A percentile compares a stretch with the other conserved stretches of the same genome.
phyloP scores from a whole-genome alignment of 2,329 filamentous ascomycete species.

The Sporothrix inflata region DNA sequence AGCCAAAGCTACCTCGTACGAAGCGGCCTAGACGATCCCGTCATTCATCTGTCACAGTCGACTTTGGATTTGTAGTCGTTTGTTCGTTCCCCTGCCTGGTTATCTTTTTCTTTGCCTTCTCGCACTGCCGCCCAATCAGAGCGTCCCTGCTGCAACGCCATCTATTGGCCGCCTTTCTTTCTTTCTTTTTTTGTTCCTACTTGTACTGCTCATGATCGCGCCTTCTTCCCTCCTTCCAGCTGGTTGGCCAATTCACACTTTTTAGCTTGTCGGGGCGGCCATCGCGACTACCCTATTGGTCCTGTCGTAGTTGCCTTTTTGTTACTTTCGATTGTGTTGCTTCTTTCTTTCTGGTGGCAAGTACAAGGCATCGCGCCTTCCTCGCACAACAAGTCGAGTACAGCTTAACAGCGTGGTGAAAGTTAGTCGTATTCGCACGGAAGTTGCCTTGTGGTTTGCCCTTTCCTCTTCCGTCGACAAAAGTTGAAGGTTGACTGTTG shows the following conservation, averaged over 20 bases:
- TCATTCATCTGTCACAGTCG: conserved; percentile 14
- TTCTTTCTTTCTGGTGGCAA: no score
- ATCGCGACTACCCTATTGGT: no score
- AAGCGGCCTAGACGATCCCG: background rate
- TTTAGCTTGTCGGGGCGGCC: background rate
- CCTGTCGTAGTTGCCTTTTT: no score
- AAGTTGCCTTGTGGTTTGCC: background rate
- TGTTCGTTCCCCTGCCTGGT: background rate
- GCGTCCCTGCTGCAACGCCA: background rate
- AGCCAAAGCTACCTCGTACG: background rate
- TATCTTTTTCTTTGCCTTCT: background rate
- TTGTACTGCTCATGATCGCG: background rate
- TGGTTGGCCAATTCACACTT: background rate
- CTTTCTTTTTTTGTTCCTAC: background rate
- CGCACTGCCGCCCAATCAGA: background rate
- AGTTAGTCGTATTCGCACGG: background rate
- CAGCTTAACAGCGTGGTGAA: no score
- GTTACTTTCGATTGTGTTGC: no score
- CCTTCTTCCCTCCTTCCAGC: background rate
- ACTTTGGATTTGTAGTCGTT: background rate
- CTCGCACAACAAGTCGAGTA: no score
- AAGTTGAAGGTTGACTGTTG: background rate
- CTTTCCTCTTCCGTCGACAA: background rate
- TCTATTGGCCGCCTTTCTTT: background rate
- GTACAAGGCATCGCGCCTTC: no score